phyloP scores from a whole-genome alignment of 2,329 filamentous ascomycete genomes.

The Thyridium curvatum region DNA sequence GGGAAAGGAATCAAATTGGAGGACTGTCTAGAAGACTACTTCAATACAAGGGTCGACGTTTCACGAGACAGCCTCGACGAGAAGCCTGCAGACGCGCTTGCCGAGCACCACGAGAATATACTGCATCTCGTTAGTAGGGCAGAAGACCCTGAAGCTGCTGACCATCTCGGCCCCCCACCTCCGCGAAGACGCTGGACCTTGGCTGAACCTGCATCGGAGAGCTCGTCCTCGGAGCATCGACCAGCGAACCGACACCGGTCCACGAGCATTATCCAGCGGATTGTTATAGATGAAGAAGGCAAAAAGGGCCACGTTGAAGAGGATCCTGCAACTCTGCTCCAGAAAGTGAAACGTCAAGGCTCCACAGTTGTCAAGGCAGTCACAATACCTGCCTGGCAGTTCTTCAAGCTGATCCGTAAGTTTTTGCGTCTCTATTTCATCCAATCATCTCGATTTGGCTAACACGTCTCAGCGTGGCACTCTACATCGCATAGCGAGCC shows the following conservation, averaged over 20 bases:
- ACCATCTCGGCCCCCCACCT: slow-evolving; percentile 11
- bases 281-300: slow-evolving; percentile 46
- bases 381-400: slow-evolving; percentile 94
- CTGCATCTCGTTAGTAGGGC: slow-evolving; percentile 15
- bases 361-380: slow-evolving; percentile 68
- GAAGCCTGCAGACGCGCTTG: slow-evolving; percentile 22
- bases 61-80: slow-evolving; percentile 62
- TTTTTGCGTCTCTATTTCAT: slow-evolving; percentile 14
- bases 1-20: slow-evolving; percentile 73
- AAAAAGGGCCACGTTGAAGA: slow-evolving; percentile 33
- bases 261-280: slow-evolving; percentile 56
- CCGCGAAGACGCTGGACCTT: slow-evolving; percentile 28
- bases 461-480: slow-evolving; percentile 67
- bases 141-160: slow-evolving; percentile 6
- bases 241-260: slow-evolving; percentile 40
- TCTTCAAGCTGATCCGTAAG: slow-evolving; percentile 87
- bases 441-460: slow-evolving; percentile 14
- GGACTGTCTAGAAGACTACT: slow-evolving; percentile 88
- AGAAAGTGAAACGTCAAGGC: slow-evolving; percentile 36
- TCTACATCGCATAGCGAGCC: slow-evolving; percentile 51
- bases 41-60: slow-evolving; percentile 90
- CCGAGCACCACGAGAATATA: slow-evolving; percentile 21
- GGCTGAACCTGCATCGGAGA: slow-evolving; percentile 9
- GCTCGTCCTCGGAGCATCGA: slow-evolving; percentile 16
- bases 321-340: slow-evolving; percentile 32